Evolutionary conservation across 805 yeast species (phyloP).

Genomic region (Jamesozyma rosinii): DNA sequence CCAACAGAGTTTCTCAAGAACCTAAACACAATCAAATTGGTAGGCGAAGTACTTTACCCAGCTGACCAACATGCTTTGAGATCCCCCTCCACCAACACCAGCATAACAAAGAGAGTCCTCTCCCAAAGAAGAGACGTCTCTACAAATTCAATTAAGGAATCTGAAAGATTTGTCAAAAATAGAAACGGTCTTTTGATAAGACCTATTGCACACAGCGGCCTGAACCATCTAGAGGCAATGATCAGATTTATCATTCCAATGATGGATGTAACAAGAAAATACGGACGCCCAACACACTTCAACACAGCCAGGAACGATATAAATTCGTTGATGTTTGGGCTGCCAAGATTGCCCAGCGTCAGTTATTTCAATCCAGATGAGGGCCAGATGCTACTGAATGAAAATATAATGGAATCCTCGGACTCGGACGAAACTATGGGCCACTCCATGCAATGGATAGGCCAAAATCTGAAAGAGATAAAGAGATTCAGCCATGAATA

Average conservation of each 20-base stretch:
- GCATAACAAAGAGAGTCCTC: conserved; percentile 4
- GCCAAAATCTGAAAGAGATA: conserved; percentile 8
- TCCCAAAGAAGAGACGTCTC: conserved; percentile 13
- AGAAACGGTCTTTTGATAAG: conserved; percentile 37
- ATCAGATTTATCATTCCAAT: conserved; percentile 56
- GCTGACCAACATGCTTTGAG: conserved; percentile 2
- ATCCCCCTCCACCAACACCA: background rate
- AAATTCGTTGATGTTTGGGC: conserved; percentile 53
- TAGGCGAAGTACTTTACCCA: conserved; percentile 17
- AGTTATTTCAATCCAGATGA: conserved; percentile 31
- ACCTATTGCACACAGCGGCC: conserved; percentile 63
- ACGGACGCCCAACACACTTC: conserved; percentile 65
- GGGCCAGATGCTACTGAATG: conserved; percentile 5
- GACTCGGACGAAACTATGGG: conserved; percentile 9
- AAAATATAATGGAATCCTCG: conserved; percentile 1
- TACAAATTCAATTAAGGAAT: conserved; percentile 5
- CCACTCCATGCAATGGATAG: conserved; percentile 12
- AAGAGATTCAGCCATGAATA: too few species aligned
- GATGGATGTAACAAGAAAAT: conserved; percentile 54
- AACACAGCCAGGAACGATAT: conserved; percentile 43
- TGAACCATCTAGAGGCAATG: conserved; percentile 58
- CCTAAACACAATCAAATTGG: conserved; percentile 13
- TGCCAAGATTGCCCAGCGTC: conserved; percentile 63
- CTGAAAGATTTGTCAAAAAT: conserved; percentile 5
- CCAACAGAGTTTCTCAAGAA: conserved; percentile 7